Evolutionary conservation across 2,329 filamentous ascomycete genomes (phyloP), one percentile per base, ranked within the genome.

Genomic region (Nemania bipapillata): DNA sequence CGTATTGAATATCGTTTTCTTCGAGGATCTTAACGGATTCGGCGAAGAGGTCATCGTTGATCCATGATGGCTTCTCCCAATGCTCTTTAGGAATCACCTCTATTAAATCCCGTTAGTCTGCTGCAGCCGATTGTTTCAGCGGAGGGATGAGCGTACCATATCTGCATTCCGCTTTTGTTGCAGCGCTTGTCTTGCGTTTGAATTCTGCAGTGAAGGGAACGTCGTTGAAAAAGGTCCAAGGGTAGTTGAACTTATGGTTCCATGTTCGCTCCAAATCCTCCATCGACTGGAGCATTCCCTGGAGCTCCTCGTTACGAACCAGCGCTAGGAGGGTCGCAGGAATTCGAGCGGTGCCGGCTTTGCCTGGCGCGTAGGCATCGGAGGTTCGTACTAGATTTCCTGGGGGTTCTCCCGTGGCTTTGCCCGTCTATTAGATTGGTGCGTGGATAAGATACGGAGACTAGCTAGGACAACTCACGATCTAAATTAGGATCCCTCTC

Each of bases 171-270:
- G 95, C 96, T 74, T 97, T 97, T 20, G 95, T 98, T 58, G 88
- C 90, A 30, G 90, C 93, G 70, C 87, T 85, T 0, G 94, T 98
- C 80, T 87, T 89, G 76, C 84, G 84, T 83, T 96, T 98, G 84
- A 99, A 99, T 76, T 98, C 94, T 17, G 96, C 92, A 2, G 91
- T 90, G 78, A 99, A 99, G 17, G 93, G 92, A 60, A 92, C 90
- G 77, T 99, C 95, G 82, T 99, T 99, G 86, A 99, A 96, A 80
- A 99, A 99, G 8, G 94, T 97, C 93, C 96, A 99, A 0, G 96
- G 96, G 79, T 99, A 99, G 84, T 99, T 99, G 88, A 98, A 99
- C 79, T 99, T 99, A 85, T 89, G 86, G 78, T 99, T 99, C 94
- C 94, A 99, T 0, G 95, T 98, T 73, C 91, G 85, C 83, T 99